Conservation (phyloP, 148 eudicot genomes). For the Heliosperma pusillum region DNA sequence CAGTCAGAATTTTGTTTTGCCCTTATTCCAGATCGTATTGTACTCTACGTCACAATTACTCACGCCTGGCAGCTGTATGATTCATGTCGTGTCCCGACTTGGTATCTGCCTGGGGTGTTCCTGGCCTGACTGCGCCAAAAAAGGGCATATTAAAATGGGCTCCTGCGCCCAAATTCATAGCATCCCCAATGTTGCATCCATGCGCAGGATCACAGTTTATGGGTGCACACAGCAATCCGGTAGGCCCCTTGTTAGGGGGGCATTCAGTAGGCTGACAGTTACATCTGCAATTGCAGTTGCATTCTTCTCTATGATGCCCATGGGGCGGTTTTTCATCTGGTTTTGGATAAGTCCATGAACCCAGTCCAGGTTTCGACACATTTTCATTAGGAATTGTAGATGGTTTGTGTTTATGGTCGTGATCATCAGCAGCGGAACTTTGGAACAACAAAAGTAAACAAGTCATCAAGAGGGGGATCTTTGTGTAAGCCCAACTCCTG, state of each 20-base stretch:
- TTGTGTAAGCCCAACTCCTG: conserved; percentile 10
- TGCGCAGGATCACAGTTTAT: conserved; percentile 16
- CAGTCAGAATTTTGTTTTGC: background rate
- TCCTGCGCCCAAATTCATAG: conserved; percentile 9
- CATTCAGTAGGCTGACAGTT: conserved; percentile 21
- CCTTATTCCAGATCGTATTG: background rate
- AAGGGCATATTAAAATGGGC: conserved; percentile 12
- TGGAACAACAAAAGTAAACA: conserved; percentile 14
- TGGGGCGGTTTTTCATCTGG: conserved; percentile 13
- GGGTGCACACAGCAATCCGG: conserved; percentile 19
- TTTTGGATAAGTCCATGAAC: conserved; percentile 25
- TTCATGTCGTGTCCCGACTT: conserved; percentile 1
- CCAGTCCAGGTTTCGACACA: conserved; percentile 26
- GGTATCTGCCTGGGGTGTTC: background rate
- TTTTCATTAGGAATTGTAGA: conserved; percentile 10
- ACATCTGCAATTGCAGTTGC: conserved; percentile 31
- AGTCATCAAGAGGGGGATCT: background rate
- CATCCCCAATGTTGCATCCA: conserved; percentile 20
- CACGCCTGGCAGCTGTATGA: conserved; percentile 15
- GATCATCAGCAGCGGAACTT: background rate
- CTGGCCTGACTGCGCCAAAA: conserved; percentile 6
- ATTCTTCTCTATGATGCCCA: conserved; percentile 11
- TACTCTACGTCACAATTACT: conserved; percentile 12
- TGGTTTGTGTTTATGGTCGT: background rate
- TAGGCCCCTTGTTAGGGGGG: background rate